Conservation (phyloP, 371 early-diverging fungal genomes). For the Coemansia sp. region DNA sequence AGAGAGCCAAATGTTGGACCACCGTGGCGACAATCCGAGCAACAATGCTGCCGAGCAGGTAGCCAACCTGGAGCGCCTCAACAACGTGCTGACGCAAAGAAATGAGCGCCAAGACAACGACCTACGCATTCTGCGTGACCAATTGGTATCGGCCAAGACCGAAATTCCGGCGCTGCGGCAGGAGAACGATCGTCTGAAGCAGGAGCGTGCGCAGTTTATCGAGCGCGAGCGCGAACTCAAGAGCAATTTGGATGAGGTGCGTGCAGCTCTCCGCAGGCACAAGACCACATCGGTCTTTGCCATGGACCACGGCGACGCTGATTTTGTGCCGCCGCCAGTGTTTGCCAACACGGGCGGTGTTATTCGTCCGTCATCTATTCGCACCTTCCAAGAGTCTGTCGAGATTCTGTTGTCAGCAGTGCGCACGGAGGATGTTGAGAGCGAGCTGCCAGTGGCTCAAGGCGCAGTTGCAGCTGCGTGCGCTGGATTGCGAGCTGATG, state of each 20-base stretch:
- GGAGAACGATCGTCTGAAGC: slow-evolving; percentile 39
- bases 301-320: slow-evolving; percentile 46
- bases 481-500: slow-evolving; percentile 66
- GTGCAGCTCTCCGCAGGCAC: slow-evolving; percentile 37
- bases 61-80: slow-evolving; percentile 41
- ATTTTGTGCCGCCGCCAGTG: slow-evolving; percentile 51
- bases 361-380: slow-evolving; percentile 63
- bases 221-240: slow-evolving; percentile 46
- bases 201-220: slow-evolving; percentile 31
- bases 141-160: slow-evolving; percentile 34
- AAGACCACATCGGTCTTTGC: slow-evolving; percentile 49
- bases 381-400: slow-evolving; percentile 76
- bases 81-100: slow-evolving; percentile 32
- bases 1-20: slow-evolving; percentile 53
- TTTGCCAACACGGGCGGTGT: slow-evolving; percentile 62
- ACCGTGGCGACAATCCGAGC: slow-evolving; percentile 37
- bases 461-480: slow-evolving; percentile 78
- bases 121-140: slow-evolving; percentile 38
- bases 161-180: slow-evolving; percentile 40
- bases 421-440: slow-evolving; percentile 63
- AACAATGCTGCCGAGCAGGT: slow-evolving; percentile 31
- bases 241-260: slow-evolving; percentile 37
- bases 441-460: slow-evolving; percentile 77
- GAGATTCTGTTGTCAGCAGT: slow-evolving; percentile 73
- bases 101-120: slow-evolving; percentile 44